Conservation (phyloP, 2,329 filamentous ascomycete species). For the Trichoderma gracile region DNA sequence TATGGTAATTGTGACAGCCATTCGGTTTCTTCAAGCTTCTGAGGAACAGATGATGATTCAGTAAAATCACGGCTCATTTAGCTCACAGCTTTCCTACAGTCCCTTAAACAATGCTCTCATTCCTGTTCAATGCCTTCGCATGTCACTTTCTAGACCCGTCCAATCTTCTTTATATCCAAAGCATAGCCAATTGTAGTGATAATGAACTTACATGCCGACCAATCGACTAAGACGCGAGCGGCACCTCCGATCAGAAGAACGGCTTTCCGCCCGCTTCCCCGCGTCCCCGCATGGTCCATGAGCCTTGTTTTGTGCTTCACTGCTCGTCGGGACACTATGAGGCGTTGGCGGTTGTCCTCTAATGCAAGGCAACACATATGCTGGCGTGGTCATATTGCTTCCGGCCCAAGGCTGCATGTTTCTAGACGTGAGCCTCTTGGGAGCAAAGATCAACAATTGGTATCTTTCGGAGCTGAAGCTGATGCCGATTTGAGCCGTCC, state of each 20-base stretch:
- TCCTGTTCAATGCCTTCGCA: no score
- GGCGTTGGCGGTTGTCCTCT: neutral
- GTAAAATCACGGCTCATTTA: no score
- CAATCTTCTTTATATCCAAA: no score
- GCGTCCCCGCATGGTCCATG: neutral
- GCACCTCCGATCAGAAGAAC: conserved; percentile 1
- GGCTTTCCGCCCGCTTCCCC: neutral
- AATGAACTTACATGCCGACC: neutral
- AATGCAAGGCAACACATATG: neutral
- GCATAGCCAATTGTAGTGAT: no score
- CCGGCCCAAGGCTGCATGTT: neutral
- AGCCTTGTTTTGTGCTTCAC: no score
- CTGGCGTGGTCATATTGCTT: neutral
- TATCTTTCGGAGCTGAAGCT: neutral
- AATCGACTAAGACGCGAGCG: neutral
- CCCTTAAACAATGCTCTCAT: no score
- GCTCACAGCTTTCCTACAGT: no score
- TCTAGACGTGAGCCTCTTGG: conserved; percentile 1
- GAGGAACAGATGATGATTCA: no score
- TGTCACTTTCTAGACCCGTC: no score
- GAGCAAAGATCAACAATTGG: neutral
- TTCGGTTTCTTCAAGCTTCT: no score
- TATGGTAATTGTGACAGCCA: no score
- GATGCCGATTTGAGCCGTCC: no score
- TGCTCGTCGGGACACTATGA: neutral